Percentiles rank a stretch among this genome's conserved stretches.
phyloP scores from a whole-genome alignment of 106 monocot genomes.

The Amphibolis antarctica region DNA sequence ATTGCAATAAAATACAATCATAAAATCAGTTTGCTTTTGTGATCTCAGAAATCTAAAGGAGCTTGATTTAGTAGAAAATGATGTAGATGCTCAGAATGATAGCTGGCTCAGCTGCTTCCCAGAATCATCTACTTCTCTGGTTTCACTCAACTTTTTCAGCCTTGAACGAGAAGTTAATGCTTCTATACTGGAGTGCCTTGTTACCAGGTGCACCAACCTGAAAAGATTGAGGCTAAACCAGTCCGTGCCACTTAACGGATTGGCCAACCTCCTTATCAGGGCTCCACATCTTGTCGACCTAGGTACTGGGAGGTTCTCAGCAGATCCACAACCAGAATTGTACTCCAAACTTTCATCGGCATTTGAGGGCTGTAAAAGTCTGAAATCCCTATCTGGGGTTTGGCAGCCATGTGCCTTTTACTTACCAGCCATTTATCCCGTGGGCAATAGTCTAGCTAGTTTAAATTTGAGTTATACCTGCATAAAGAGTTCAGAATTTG shows the following conservation, averaged over 20 bases:
- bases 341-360: conserved; percentile 48
- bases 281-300: conserved; percentile 60
- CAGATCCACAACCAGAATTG: conserved; percentile 29
- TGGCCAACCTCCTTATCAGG: conserved; percentile 35
- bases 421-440: conserved; percentile 41
- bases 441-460: conserved; percentile 51
- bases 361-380: conserved; percentile 41
- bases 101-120: conserved; percentile 72
- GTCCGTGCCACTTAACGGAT: conserved; percentile 46
- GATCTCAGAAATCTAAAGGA: conserved; percentile 55
- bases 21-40: background rate
- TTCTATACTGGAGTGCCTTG: conserved; percentile 44
- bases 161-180: conserved; percentile 62
- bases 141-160: conserved; percentile 52
- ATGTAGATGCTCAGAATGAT: conserved; percentile 43
- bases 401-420: conserved; percentile 57
- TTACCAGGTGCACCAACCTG: conserved; percentile 51
- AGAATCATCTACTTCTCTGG: conserved; percentile 56
- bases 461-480: conserved; percentile 73
- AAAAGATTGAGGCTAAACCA: conserved; percentile 52
- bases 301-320: conserved; percentile 55
- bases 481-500: conserved; percentile 41
- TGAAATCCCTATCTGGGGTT: conserved; percentile 59
- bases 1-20: no score
- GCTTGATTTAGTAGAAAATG: conserved; percentile 65